A percentile compares a stretch with the other conserved stretches of the same genome.
These are phyloP conservation scores for Heliosperma pusillum DNA, from an alignment of 148 eudicot genomes.

Conservation along the genomic window DNA sequence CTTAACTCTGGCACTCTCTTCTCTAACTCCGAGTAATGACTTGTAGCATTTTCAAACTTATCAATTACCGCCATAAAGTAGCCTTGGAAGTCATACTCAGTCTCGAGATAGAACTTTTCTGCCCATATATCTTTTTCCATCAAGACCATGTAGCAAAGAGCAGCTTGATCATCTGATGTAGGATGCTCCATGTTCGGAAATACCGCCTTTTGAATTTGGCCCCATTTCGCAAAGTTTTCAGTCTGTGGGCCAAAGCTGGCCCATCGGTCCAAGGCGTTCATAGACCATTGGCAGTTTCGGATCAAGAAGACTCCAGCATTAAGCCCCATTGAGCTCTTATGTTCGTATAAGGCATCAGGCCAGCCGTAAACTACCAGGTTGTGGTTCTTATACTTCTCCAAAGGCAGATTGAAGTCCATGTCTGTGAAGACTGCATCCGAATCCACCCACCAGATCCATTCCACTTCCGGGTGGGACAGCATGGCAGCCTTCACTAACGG, in stretches of 20 bases:
- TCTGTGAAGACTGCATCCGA: slow-evolving; percentile 86
- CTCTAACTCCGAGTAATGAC: slow-evolving; percentile 35
- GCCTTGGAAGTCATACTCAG: slow-evolving; percentile 61
- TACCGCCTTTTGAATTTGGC: slow-evolving; percentile 30
- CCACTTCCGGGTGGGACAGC: slow-evolving; percentile 87
- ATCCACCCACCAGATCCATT: slow-evolving; percentile 97
- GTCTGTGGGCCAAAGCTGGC: slow-evolving; percentile 73
- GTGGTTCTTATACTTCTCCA: slow-evolving; percentile 47
- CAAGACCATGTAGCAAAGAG: slow-evolving; percentile 51
- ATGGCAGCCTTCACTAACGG: slow-evolving; percentile 69
- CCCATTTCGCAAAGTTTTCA: slow-evolving; percentile 62
- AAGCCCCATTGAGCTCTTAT: slow-evolving; percentile 56
- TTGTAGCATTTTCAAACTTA: slow-evolving; percentile 34
- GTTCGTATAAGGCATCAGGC: slow-evolving; percentile 33
- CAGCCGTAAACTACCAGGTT: slow-evolving; percentile 73
- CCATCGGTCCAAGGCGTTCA: slow-evolving; percentile 70
- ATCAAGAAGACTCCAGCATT: slow-evolving; percentile 79
- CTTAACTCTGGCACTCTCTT: slow-evolving; percentile 32
- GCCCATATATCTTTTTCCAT: slow-evolving; percentile 58
- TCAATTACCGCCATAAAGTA: slow-evolving; percentile 64
- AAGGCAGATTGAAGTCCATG: slow-evolving; percentile 74
- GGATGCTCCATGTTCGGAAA: slow-evolving; percentile 52
- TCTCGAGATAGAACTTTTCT: slow-evolving; percentile 57
- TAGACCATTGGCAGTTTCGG: slow-evolving; percentile 81
- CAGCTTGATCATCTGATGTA: slow-evolving; percentile 73